Base-by-base conservation (phyloP, 805 yeast species). In the Blastobotrys robertii region DNA sequence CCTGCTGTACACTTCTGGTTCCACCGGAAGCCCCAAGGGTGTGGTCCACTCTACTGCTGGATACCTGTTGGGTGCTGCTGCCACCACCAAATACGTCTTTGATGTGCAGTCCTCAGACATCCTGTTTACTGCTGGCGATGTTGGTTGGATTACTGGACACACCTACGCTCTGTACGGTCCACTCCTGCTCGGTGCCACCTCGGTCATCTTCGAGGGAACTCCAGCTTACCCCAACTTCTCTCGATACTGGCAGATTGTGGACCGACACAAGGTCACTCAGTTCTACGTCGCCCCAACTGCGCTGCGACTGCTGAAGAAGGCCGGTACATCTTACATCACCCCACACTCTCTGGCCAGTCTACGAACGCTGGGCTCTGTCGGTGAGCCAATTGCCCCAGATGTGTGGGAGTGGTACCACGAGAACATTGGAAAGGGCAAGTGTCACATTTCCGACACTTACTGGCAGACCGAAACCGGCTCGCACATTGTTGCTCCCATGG, bases 381-480 rank as follows among this genome's bases (percentile, higher is more conserved):
- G 98, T 63, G 98, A 92, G 70, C 97, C 98, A 53, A 90, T 90
- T 63, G 94, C 97, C 38, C 86, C 94, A 46, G 98, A 92, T 63
- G 79, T 92, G 53, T 92, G 97, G 97, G 94, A 86, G 64, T 92
- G 98, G 98, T 92, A 92, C 68, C 78, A 84, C 63, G 90, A 84
- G 56, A 76, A 84, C 63, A 80, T 92, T 56, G 98, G 98, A 59
- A 82, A 87, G 57, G 78, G 79, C 47, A 74, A 84, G 61, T 84
- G 94, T 59, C 95, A 87, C 57, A 81, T 90, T 54, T 80, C 85
- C 57, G 98, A 92, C 68, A 92, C 98, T 37, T 87, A 87, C 76
- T 92, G 98, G 98, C 96, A 88, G 71, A 92, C 97, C 32, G 98
- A 92, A 70, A 81, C 95, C 10, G 98, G 98, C 44, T 83, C 96